Conservation (phyloP, 2,329 filamentous ascomycete genomes). For the Colletotrichum limetticola region DNA sequence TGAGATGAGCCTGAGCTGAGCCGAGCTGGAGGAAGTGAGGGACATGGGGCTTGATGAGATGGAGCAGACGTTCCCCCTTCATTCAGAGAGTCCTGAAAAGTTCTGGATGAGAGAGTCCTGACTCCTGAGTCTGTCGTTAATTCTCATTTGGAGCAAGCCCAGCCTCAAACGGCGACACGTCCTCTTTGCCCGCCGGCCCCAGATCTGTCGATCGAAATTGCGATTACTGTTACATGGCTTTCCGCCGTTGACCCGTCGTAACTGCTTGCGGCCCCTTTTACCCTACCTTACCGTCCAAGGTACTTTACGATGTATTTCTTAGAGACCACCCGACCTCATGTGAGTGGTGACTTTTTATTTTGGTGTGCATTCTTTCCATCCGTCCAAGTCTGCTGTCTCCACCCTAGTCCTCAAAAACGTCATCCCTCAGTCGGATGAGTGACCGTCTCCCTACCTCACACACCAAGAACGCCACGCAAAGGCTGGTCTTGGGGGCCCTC, state of each 20-base stretch:
- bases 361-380: not conserved
- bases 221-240: not conserved
- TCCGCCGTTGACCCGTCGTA: not conserved
- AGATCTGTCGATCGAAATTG: slow-evolving; percentile 23
- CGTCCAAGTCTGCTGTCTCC: slow-evolving; percentile 3
- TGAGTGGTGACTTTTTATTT: not conserved
- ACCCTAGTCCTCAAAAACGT: slow-evolving; percentile 24
- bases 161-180: slow-evolving; percentile 16
- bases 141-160: not conserved
- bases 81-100: not conserved
- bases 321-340: not conserved
- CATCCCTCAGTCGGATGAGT: slow-evolving; percentile 16
- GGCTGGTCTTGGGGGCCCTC: not conserved
- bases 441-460: not conserved
- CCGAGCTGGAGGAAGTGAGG: not conserved
- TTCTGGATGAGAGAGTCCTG: not conserved
- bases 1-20: not conserved
- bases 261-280: not conserved
- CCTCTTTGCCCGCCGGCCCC: slow-evolving; percentile 1
- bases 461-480: slow-evolving; percentile 12
- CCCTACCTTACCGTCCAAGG: not conserved
- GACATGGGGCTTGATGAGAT: not conserved
- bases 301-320: not conserved
- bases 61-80: not conserved
- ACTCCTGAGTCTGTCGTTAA: not conserved